Percentiles rank a stretch among this genome's conserved stretches.
These are phyloP conservation scores for Pleoardoris graminearum DNA, from an alignment of 2,329 filamentous ascomycete genomes.

Conservation along the genomic window DNA sequence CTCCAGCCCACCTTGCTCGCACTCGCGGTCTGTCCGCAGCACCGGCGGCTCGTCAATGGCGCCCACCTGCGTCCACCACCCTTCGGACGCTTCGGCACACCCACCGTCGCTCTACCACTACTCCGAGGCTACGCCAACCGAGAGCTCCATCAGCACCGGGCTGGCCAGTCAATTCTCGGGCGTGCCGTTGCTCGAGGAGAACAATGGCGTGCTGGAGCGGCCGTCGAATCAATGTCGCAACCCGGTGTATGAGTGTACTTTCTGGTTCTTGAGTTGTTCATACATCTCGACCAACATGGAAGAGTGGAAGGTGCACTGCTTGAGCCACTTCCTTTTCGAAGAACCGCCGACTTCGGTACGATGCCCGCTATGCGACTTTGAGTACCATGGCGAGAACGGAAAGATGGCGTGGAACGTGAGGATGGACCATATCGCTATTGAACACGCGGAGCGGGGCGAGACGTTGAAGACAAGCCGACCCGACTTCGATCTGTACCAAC, in stretches of 20 bases:
- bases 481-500: constrained; percentile 29
- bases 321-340: constrained; percentile 29
- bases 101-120: constrained; percentile 28
- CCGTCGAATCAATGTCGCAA: constrained; percentile 13
- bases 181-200: constrained; percentile 27
- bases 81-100: constrained; percentile 20
- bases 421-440: constrained; percentile 29
- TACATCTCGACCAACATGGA: constrained; percentile 24
- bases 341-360: constrained; percentile 26
- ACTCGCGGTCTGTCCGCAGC: constrained; percentile 21
- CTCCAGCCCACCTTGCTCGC: constrained; percentile 14
- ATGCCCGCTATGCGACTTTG: constrained; percentile 34
- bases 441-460: constrained; percentile 22
- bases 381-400: constrained; percentile 17
- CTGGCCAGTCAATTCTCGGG: constrained; percentile 24
- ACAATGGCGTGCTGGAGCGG: constrained; percentile 29
- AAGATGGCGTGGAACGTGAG: constrained; percentile 24
- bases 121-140: constrained; percentile 29
- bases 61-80: constrained; percentile 34
- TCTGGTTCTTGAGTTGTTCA: constrained; percentile 33
- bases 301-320: constrained; percentile 31
- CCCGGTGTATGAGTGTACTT: constrained; percentile 30
- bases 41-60: constrained; percentile 35
- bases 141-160: constrained; percentile 29
- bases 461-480: constrained; percentile 25